Percentiles rank a stretch among this genome's conserved stretches.
phyloP scores from a whole-genome alignment of 1,139 yeast genomes.

The Debaryomyces sp. region DNA sequence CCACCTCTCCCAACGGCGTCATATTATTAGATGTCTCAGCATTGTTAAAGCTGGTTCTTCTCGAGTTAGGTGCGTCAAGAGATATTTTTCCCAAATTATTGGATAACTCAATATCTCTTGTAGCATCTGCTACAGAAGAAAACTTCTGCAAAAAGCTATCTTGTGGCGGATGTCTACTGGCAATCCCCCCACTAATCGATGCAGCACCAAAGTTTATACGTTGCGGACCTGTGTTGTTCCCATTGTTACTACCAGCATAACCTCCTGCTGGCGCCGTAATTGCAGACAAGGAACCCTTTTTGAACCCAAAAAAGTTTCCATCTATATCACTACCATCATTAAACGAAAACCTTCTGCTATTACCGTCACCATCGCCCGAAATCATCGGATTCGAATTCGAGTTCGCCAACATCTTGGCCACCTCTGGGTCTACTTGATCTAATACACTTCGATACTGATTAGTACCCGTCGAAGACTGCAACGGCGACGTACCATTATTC shows the following conservation, averaged over 20 bases:
- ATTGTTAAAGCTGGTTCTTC: constrained; percentile 55
- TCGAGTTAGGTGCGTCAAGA: constrained; percentile 30
- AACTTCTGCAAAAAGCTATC: constrained; percentile 67
- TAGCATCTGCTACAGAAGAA: constrained; percentile 76
- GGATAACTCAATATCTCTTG: constrained; percentile 68
- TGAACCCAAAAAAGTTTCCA: constrained; percentile 45
- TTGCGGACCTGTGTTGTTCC: constrained; percentile 11
- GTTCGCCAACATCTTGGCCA: constrained; percentile 41
- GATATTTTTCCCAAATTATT: constrained; percentile 30
- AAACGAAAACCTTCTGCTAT: constrained; percentile 36
- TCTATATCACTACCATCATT: constrained; percentile 51
- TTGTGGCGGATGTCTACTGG: constrained; percentile 48
- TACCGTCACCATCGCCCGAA: not conserved
- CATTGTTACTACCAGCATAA: constrained; percentile 13
- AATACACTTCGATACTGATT: constrained; percentile 35
- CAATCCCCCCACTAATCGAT: constrained; percentile 61
- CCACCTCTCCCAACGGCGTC: constrained; percentile 22
- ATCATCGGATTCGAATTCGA: constrained; percentile 5
- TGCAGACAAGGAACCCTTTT: constrained; percentile 52
- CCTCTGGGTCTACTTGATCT: constrained; percentile 49
- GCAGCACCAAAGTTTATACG: constrained; percentile 56
- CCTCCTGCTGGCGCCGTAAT: constrained; percentile 44
- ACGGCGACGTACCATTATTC: constrained; percentile 29
- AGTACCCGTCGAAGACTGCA: constrained; percentile 24
- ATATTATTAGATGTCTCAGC: constrained; percentile 15